These are phyloP conservation scores for Polygonum aviculare DNA, from an alignment of 148 eudicot genomes.

Conservation along the genomic window DNA sequence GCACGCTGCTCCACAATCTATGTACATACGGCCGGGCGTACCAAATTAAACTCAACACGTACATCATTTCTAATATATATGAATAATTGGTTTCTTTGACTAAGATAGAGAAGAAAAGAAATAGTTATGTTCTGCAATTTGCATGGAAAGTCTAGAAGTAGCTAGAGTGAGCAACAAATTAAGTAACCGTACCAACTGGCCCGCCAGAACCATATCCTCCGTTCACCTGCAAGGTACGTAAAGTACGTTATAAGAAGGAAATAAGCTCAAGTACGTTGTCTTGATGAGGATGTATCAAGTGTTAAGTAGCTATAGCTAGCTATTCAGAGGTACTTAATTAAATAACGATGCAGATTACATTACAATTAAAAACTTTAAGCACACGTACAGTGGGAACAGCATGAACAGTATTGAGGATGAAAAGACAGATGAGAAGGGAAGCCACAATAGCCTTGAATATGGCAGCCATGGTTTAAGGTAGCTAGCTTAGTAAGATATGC, in stretches of 20 bases:
- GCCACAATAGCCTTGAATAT: conserved; percentile 17
- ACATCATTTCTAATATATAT: no score
- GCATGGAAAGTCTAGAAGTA: neutral
- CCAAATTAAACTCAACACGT: no score
- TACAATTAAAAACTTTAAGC: neutral
- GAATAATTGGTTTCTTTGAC: no score
- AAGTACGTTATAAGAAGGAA: neutral
- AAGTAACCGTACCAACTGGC: conserved; percentile 3
- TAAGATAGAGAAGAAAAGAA: neutral
- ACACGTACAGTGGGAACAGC: conserved; percentile 9
- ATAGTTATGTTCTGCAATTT: neutral
- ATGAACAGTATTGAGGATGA: conserved; percentile 14
- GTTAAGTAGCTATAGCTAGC: neutral
- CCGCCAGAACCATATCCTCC: neutral
- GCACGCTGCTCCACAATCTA: conserved; percentile 18
- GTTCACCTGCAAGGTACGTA: neutral
- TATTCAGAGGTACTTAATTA: no score
- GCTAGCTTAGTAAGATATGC: neutral
- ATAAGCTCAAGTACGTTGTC: no score
- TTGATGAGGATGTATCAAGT: no score
- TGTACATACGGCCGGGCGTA: neutral
- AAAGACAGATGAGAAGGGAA: conserved; percentile 20
- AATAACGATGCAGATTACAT: no score
- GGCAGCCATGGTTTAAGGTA: neutral
- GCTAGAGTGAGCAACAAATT: neutral